Evolutionary conservation across 306 rosid genomes (phyloP).

Genomic region (Sechiopsis laciniata): DNA sequence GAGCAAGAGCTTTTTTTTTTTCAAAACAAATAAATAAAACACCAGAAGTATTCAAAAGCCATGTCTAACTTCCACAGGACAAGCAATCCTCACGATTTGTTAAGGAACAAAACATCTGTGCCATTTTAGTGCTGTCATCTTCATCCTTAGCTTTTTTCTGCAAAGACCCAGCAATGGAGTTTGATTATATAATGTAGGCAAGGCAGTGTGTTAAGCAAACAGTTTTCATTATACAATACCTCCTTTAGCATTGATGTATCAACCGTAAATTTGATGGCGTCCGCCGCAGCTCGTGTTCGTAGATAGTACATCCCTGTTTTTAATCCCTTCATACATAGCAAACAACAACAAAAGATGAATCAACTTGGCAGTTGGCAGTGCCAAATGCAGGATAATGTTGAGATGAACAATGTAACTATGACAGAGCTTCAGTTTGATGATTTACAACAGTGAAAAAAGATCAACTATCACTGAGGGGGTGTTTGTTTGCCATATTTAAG

Average conservation of each 20-base stretch:
- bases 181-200: not conserved
- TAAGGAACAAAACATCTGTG: slow-evolving; percentile 82
- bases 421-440: not conserved
- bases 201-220: not conserved
- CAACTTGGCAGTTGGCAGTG: not conserved
- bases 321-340: slow-evolving; percentile 44
- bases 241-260: slow-evolving; percentile 59
- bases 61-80: slow-evolving; percentile 68
- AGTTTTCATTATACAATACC: slow-evolving; percentile 8
- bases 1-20: too few relatives aligned
- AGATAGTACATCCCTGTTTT: slow-evolving; percentile 93
- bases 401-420: not conserved
- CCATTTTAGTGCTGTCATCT: slow-evolving; percentile 56
- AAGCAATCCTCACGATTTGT: slow-evolving; percentile 73
- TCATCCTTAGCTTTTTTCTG: slow-evolving; percentile 43
- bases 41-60: too few relatives aligned
- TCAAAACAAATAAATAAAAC: too few relatives aligned
- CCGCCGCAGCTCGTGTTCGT: slow-evolving; percentile 72
- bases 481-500: too few relatives aligned
- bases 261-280: slow-evolving; percentile 86
- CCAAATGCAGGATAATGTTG: not conserved
- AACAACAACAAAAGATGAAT: slow-evolving; percentile 18
- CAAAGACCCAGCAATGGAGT: slow-evolving; percentile 16
- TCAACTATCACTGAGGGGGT: not conserved
- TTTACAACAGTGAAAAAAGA: too few relatives aligned